Conservation (phyloP, 148 eudicot species). For the Vaccinium darrowii region DNA sequence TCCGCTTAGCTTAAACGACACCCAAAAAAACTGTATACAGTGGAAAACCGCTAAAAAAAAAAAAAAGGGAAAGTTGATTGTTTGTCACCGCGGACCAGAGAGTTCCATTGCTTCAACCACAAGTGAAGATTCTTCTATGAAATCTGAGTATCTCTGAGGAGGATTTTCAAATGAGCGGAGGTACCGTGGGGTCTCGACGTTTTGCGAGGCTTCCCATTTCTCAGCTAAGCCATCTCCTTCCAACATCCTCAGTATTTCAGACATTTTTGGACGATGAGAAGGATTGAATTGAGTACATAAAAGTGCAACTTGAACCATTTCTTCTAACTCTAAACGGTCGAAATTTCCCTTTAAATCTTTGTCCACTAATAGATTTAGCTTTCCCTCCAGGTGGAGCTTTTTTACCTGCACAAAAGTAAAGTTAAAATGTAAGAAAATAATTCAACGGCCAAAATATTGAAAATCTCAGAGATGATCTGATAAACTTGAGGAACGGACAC, state of each 20-base stretch:
- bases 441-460: not conserved
- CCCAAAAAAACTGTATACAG: slow-evolving; percentile 1
- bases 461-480: not conserved
- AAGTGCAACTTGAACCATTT: slow-evolving; percentile 86
- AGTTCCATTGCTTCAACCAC: slow-evolving; percentile 92
- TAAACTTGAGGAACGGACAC: not conserved
- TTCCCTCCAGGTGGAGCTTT: slow-evolving; percentile 80
- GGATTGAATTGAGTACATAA: slow-evolving; percentile 85
- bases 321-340: slow-evolving; percentile 67
- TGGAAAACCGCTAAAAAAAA: not conserved
- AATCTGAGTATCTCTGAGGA: slow-evolving; percentile 72
- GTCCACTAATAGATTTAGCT: slow-evolving; percentile 70
- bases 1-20: not conserved
- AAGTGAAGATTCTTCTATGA: slow-evolving; percentile 81
- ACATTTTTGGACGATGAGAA: slow-evolving; percentile 81
- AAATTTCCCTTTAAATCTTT: slow-evolving; percentile 62
- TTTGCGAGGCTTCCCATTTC: slow-evolving; percentile 84
- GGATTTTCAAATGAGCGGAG: slow-evolving; percentile 43
- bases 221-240: slow-evolving; percentile 90
- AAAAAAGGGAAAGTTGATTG: not conserved
- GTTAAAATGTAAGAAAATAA: not conserved
- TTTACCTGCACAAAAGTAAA: slow-evolving; percentile 50
- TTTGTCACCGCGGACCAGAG: slow-evolving; percentile 73
- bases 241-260: slow-evolving; percentile 76
- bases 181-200: slow-evolving; percentile 62